Evolutionary conservation across 371 early-diverging fungal genomes (phyloP).

Genomic region (Zopfochytrium polystomum): DNA sequence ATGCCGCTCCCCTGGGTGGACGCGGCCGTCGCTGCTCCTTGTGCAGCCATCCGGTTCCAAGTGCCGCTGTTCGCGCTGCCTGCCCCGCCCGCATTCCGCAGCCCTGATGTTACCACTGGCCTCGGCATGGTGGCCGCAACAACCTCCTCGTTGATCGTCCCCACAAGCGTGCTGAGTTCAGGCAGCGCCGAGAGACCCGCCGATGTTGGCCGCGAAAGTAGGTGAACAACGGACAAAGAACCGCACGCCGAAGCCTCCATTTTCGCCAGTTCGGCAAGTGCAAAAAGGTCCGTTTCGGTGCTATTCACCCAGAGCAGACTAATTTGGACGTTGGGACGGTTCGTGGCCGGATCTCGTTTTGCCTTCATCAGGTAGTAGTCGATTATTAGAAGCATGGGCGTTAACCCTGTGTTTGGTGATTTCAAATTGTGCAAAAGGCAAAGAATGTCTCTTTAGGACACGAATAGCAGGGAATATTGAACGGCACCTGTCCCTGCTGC

Average conservation of each 20-base stretch:
- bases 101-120: conserved; percentile 7
- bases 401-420: conserved; percentile 28
- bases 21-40: not conserved
- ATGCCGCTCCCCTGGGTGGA: too few relatives aligned
- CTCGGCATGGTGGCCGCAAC: conserved; percentile 28
- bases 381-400: conserved; percentile 38
- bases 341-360: conserved; percentile 25
- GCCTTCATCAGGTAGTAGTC: conserved; percentile 35
- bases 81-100: not conserved
- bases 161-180: conserved; percentile 15
- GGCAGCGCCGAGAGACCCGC: not conserved
- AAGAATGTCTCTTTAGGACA: too few relatives aligned
- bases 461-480: conserved; percentile 8
- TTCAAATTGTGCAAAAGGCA: too few relatives aligned
- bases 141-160: conserved; percentile 21
- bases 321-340: conserved; percentile 19
- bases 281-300: conserved; percentile 22
- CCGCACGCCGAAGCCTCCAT: conserved; percentile 17
- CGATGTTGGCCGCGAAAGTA: conserved; percentile 17
- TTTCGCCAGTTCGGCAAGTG: conserved; percentile 2
- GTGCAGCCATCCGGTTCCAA: not conserved
- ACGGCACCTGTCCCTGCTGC: conserved; percentile 35
- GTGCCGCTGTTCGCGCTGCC: not conserved
- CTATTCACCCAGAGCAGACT: conserved; percentile 21
- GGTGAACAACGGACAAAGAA: conserved; percentile 19